Base-by-base conservation (phyloP, 1,284 basidiomycete genomes). In the Trametes versicolor region DNA sequence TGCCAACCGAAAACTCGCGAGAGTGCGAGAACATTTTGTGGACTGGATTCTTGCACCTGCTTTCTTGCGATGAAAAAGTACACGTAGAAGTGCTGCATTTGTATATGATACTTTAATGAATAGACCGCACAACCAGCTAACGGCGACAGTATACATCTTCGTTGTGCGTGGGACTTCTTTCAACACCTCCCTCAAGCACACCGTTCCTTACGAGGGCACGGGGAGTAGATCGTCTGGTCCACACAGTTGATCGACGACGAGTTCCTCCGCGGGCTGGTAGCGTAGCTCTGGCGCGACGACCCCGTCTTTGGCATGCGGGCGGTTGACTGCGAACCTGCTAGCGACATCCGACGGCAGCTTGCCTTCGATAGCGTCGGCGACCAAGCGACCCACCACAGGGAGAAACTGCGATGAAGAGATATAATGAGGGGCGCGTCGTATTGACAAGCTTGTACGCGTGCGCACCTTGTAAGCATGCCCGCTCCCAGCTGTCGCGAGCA, bases 401-500 rank as follows among this genome's bases (percentile, higher is more conserved):
- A 96, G 82, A 80, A 97, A 97, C 90, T 94, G 19, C 6, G 10
- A 58, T 4, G 47, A 25, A 37, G n/a, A 5, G 50, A 21, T 9
- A 23, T 8, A 5, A 12, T 12, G 13, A 34, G 12, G 37, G 37
- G 12, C 10, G 10, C 13, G n/a, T 12, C n/a, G 19, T 23, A n/a
- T 21, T 12, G 1, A 29, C 32, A 37, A 13, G 10, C 45, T 47
- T 39, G 39, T 53, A 50, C 36, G 34, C 21, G 7, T 19, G 43
- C 74, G 60, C 62, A 89, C 92, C 83, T 95, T 96, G 82, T 88
- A 95, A 0, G 87, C 93, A 77, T 96, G 94, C 0, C 93, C 94
- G 69, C 89, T 92, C 7, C 90, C 94, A 17, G 85, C 90, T 0
- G 92, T 94, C 5, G 92, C 93, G 21, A 95, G 76, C 55, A 93